Conservation (phyloP, 768 basidiomycete genomes). For the Clavulina sp. region DNA sequence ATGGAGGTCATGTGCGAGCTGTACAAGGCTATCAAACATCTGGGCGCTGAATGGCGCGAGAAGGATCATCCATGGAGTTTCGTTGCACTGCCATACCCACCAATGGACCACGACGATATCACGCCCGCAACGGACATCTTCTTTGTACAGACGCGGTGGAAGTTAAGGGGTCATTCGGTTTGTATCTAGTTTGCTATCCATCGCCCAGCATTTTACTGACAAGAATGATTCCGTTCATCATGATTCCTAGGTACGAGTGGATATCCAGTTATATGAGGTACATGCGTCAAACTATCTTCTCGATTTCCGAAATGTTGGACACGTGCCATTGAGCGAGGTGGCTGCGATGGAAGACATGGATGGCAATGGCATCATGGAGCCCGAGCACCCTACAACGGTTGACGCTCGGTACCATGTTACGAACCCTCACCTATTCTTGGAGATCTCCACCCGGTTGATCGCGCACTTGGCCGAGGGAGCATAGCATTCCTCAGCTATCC, state of each 20-base stretch:
- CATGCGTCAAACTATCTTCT: conserved; percentile 93
- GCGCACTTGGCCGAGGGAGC: conserved; percentile 70
- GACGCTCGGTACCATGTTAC: conserved; percentile 15
- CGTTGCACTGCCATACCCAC: not conserved
- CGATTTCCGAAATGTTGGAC: conserved; percentile 95
- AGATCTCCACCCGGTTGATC: conserved; percentile 84
- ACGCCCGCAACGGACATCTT: conserved; percentile 38
- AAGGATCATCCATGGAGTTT: conserved; percentile 36
- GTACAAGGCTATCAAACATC: conserved; percentile 71
- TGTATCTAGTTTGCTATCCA: not conserved
- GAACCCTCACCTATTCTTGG: conserved; percentile 86
- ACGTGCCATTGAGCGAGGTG: conserved; percentile 24
- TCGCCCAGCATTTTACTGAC: not conserved
- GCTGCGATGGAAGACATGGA: not conserved
- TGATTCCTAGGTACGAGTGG: conserved; percentile 66
- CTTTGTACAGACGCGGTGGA: conserved; percentile 91
- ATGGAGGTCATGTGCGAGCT: conserved; percentile 99
- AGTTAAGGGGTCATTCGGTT: conserved; percentile 52
- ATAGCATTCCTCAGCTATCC: too few relatives aligned
- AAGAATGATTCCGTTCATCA: conserved; percentile 1
- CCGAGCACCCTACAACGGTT: conserved; percentile 32
- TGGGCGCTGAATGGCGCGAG: conserved; percentile 97
- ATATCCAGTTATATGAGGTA: conserved; percentile 91
- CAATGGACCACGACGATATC: conserved; percentile 16
- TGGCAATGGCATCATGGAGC: conserved; percentile 14